phyloP scores from a whole-genome alignment of 805 yeast species.

The Schizosaccharomyces octosporus region DNA sequence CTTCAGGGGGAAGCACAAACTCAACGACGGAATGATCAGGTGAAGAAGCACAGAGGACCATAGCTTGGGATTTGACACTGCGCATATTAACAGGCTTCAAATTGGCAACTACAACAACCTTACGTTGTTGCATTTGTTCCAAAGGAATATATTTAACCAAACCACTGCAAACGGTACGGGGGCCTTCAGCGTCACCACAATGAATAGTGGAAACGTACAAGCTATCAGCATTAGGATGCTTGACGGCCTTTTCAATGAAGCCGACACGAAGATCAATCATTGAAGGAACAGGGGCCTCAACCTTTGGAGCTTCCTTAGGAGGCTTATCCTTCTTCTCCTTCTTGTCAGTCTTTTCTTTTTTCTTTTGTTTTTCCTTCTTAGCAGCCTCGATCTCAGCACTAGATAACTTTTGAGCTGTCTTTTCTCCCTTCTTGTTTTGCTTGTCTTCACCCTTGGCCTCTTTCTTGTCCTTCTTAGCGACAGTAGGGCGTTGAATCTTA shows the following conservation, averaged over 20 bases:
- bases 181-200: constrained; percentile 79
- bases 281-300: constrained; percentile 32
- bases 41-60: constrained; percentile 73
- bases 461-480: constrained; percentile 24
- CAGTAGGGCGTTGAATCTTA: constrained; percentile 24
- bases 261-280: constrained; percentile 87
- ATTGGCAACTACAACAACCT: constrained; percentile 78
- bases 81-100: constrained; percentile 95
- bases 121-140: constrained; percentile 88
- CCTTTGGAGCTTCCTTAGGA: constrained; percentile 25
- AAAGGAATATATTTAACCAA: constrained; percentile 68
- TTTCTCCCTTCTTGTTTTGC: constrained; percentile 16
- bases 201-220: constrained; percentile 90
- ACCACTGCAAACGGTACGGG: constrained; percentile 96
- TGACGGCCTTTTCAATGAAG: constrained; percentile 81
- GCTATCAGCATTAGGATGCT: constrained; percentile 95
- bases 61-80: constrained; percentile 82
- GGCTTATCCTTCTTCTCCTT: constrained; percentile 21
- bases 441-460: constrained; percentile 12
- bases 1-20: constrained; percentile 83
- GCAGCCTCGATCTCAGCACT: constrained; percentile 7
- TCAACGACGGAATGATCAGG: constrained; percentile 47
- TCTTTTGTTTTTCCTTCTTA: constrained; percentile 13
- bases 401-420: constrained; percentile 6
- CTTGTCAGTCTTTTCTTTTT: constrained; percentile 15